Percentiles rank a stretch among this genome's conserved stretches.
Evolutionary conservation across 2,329 filamentous ascomycete species (phyloP).

Genomic region (Aspergillus sojae): DNA sequence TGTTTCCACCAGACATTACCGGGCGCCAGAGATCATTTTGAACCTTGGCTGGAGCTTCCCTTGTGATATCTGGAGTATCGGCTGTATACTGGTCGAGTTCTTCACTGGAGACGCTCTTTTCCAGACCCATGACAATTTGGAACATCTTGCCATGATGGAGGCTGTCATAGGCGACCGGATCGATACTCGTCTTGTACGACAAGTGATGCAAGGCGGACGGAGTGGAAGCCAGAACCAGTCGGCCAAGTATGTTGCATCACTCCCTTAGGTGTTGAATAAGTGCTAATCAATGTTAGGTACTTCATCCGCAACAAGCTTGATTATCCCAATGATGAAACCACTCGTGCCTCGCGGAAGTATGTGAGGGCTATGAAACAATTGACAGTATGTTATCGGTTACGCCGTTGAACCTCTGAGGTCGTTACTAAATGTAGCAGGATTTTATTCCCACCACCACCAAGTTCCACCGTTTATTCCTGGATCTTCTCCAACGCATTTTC

Average conservation of each 20-base stretch:
- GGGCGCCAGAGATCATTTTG: conserved; percentile 68
- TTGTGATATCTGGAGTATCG: conserved; percentile 71
- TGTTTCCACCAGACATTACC: conserved; percentile 67
- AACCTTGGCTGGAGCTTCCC: conserved; percentile 70
- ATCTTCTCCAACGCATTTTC: conserved; percentile 65
- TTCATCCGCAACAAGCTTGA: conserved; percentile 61
- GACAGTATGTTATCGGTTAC: conserved; percentile 48
- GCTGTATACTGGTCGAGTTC: conserved; percentile 69
- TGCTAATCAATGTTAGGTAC: conserved; percentile 50
- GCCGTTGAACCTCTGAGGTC: not conserved
- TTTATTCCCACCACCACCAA: conserved; percentile 62
- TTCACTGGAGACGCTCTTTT: conserved; percentile 70
- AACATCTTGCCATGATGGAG: conserved; percentile 72
- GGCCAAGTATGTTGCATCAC: conserved; percentile 53
- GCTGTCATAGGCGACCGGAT: conserved; percentile 60
- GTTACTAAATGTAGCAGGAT: conserved; percentile 50
- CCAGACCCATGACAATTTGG: conserved; percentile 69
- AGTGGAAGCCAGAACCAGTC: conserved; percentile 55
- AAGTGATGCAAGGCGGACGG: conserved; percentile 53
- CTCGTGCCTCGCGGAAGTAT: conserved; percentile 66
- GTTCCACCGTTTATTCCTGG: conserved; percentile 66
- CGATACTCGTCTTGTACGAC: conserved; percentile 57
- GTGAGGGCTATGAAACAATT: conserved; percentile 69
- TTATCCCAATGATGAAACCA: conserved; percentile 66
- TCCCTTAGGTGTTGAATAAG: conserved; percentile 17